Evolutionary conservation across 345 rosid genomes (phyloP), one percentile per base, ranked within the genome.

Genomic region (Firmiana major): DNA sequence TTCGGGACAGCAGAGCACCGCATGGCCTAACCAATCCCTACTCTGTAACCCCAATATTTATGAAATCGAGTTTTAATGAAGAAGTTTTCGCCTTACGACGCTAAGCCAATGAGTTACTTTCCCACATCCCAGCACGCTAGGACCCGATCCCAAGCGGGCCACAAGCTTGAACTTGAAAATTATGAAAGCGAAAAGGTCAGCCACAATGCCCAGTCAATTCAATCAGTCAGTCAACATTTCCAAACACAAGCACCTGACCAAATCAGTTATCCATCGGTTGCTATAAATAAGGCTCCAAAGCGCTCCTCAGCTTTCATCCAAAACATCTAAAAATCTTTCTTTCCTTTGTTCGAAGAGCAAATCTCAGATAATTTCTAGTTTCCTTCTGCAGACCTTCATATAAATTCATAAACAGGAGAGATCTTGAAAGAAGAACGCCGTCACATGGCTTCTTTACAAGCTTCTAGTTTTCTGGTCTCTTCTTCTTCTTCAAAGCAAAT

Each of bases 371-470:
- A 4, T 4, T 15, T 16, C 13, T 28, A 2, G 1, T 49, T 53
- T 34, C 24, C 8, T 71, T 38, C 45, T 1, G 11, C 64, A 5
- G 16, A 62, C 40, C 2, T n/a, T 34, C 40, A 16, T 48, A 16
- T 43, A 28, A 28, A 49, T 45, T 26, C 22, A 13, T 2, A 45
- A 10, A 1, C 17, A 65, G 5, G 3, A 63, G 42, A 38, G 40
- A 69, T 3, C 5, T 28, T 17, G 5, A 70, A 70, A 8, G 24
- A 26, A 9, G 16, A 26, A 48, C 58, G 13, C 2, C 42, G 1
- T 36, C 21, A 69, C n/a, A 87, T 89, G 94, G 86, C 90, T 74
- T 84, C 86, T 42, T 74, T 86, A 21, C 86, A 80, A 38, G 66
- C 80, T 80, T 87, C 90, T 63, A 83, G 68, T 0, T 63, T 83